A percentile compares a stretch with the other conserved stretches of the same genome.
These are phyloP conservation scores for Ganoderma boninense DNA, from an alignment of 1,284 basidiomycete species.

Conservation along the genomic window DNA sequence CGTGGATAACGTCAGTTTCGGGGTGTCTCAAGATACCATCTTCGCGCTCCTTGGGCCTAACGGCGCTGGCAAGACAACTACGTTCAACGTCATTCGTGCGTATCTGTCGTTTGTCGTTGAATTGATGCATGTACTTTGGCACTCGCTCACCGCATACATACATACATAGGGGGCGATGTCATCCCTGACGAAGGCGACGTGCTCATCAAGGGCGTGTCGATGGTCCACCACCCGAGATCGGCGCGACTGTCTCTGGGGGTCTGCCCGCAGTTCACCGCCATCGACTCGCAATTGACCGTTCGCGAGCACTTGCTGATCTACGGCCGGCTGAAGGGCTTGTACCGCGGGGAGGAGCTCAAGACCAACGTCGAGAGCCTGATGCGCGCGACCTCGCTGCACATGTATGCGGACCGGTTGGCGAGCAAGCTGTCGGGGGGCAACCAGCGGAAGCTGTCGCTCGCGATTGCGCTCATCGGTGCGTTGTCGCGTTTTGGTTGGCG, in stretches of 20 bases:
- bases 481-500: not conserved
- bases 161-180: constrained; percentile 61
- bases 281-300: constrained; percentile 80
- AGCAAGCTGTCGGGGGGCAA: constrained; percentile 83
- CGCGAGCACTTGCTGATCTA: constrained; percentile 77
- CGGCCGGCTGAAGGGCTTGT: constrained; percentile 74
- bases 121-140: not conserved
- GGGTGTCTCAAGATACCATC: constrained; percentile 67
- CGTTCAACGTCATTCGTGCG: constrained; percentile 79
- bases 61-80: constrained; percentile 84
- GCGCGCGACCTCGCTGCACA: constrained; percentile 62
- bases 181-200: constrained; percentile 73
- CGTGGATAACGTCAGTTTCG: constrained; percentile 79
- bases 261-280: constrained; percentile 86
- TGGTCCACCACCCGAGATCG: constrained; percentile 63
- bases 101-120: constrained; percentile 16
- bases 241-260: constrained; percentile 78
- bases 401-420: constrained; percentile 75
- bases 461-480: constrained; percentile 80
- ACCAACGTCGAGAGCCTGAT: constrained; percentile 68
- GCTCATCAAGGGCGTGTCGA: constrained; percentile 68
- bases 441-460: constrained; percentile 80
- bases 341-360: constrained; percentile 54
- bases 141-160: not conserved
- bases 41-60: constrained; percentile 84